These are phyloP conservation scores for Tremellales sp. DNA, from an alignment of 1,284 basidiomycete species.

Conservation along the genomic window DNA sequence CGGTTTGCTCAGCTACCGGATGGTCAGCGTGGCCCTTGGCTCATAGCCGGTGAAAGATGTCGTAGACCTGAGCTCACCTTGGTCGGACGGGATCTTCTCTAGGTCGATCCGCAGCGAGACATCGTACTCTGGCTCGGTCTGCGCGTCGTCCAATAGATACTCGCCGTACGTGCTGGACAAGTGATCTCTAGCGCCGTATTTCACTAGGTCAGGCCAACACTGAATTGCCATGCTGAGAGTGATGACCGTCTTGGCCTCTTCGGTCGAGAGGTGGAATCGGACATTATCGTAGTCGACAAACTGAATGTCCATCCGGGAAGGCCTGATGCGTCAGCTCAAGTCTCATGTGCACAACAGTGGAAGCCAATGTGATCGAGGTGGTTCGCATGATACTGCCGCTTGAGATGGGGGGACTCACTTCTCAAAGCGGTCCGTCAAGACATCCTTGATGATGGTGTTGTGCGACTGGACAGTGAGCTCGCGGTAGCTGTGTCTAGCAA, in stretches of 20 bases:
- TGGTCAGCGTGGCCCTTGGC: neutral
- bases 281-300: constrained; percentile 99
- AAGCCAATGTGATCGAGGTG: neutral
- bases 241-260: constrained; percentile 70
- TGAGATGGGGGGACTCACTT: constrained; percentile 67
- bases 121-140: constrained; percentile 78
- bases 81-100: constrained; percentile 71
- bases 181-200: constrained; percentile 79
- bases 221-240: constrained; percentile 93
- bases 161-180: constrained; percentile 79
- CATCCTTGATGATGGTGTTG: constrained; percentile 88
- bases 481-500: neutral
- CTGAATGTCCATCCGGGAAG: constrained; percentile 83
- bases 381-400: neutral
- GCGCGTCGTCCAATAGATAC: constrained; percentile 50
- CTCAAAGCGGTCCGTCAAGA: constrained; percentile 79
- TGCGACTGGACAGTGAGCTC: constrained; percentile 59
- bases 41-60: too few species aligned
- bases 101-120: constrained; percentile 84
- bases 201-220: constrained; percentile 91
- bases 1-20: constrained; percentile 65
- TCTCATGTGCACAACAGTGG: neutral
- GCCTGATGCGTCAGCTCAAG: constrained; percentile 54
- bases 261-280: constrained; percentile 85
- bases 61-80: constrained; percentile 59